Evolutionary conservation across 305 asterid genomes (phyloP), one percentile per base, ranked within the genome.

Genomic region (Rubia peregrina): DNA sequence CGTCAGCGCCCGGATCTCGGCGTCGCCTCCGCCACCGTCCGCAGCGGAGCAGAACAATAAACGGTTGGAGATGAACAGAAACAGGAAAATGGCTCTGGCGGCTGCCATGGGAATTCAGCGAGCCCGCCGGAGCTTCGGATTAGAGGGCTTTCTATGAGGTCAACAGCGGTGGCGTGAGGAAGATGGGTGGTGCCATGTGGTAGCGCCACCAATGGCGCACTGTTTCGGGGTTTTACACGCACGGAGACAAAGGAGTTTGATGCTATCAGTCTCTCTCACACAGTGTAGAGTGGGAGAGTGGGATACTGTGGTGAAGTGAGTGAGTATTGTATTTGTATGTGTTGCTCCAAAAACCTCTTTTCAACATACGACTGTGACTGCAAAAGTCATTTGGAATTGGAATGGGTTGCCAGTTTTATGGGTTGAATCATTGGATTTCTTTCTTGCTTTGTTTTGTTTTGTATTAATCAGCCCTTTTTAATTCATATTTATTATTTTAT

Each of bases 1-100:
- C 22, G 71, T 69, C 6, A 89, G 75, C 0, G 89, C 85, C 67
- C 77, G 85, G 79, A 87, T 83, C 83, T 89, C 96, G 61, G 80
- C 77, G 22, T 79, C 77, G 59, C 24, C 38, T 2, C 38, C 38
- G 38, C 38, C 38, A 4, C 4, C 38, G 38, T 33, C 38, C 38
- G 49, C 49, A 72, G 73, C 80, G 64, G 83, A 77, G 65, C 61
- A 62, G 11, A 67, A 9, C 21, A 61, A 63, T 53, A 14, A 36
- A 0, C 69, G 56, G 66, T 66, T 21, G 71, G 73, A 62, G 11
- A 82, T 26, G 43, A 84, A 9, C 19, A 76, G 10, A 24, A 80
- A 71, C 21, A 53, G 57, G 33, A 73, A 4, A 48, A 70, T 22
- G 67, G 79, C 70, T 6, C 65, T 59, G 75, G 77, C 59, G 53